Conservation (phyloP, 2,329 filamentous ascomycete genomes). For the Pseudonectria foliicola region DNA sequence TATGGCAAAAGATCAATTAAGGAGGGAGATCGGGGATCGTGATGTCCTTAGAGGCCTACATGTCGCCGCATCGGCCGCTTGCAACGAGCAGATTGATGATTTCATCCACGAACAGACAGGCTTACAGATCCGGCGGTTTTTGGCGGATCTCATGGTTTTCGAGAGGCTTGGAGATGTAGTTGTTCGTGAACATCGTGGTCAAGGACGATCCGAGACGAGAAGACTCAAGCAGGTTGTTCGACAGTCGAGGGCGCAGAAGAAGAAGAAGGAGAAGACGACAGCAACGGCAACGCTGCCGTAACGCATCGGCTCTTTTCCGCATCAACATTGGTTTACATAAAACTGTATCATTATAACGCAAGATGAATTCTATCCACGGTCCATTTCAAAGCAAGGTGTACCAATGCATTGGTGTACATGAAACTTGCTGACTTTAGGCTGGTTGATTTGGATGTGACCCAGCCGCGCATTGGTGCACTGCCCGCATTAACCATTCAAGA, state of each 20-base stretch:
- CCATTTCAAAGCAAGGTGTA: no score
- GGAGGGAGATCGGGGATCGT: slow-evolving; percentile 36
- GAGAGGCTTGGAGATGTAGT: slow-evolving; percentile 35
- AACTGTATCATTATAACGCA: no score
- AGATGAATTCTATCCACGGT: no score
- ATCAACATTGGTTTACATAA: slow-evolving; percentile 1
- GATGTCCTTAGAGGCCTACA: slow-evolving; percentile 49
- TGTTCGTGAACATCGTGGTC: slow-evolving; percentile 18
- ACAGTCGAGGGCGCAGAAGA: slow-evolving; percentile 24
- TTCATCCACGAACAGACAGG: slow-evolving; percentile 47
- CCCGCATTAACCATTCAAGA: no score
- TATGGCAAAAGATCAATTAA: slow-evolving; percentile 24
- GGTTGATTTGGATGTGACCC: no score
- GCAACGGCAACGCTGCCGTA: background rate
- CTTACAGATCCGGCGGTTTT: slow-evolving; percentile 44
- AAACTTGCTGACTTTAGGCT: no score
- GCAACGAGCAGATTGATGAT: slow-evolving; percentile 45
- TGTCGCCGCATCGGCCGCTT: slow-evolving; percentile 49
- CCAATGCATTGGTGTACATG: no score
- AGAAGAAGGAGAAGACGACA: background rate
- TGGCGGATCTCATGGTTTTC: slow-evolving; percentile 46
- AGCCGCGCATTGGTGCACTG: no score
- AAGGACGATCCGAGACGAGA: slow-evolving; percentile 26
- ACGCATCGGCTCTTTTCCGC: background rate
- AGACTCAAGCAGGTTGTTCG: slow-evolving; percentile 30